Conservation (phyloP, 306 rosid species). For the Castanopsis chinensis region DNA sequence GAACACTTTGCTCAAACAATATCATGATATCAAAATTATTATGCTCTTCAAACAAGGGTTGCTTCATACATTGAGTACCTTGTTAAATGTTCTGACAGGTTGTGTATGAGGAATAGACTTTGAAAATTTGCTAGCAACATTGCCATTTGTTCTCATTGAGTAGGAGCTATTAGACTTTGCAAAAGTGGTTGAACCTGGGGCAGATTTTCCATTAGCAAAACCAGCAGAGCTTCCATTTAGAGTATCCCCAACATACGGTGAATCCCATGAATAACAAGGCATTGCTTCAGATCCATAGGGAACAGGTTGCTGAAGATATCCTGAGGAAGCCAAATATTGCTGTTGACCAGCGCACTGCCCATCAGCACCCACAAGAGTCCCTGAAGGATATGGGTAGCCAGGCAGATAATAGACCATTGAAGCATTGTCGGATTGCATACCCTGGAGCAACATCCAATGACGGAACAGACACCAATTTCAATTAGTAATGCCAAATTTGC, state of each 20-base stretch:
- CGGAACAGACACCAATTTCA: not conserved
- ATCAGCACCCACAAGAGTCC: conserved; percentile 35
- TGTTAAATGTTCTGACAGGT: conserved; percentile 33
- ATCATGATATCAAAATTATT: conserved; percentile 8
- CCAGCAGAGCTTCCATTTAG: conserved; percentile 33
- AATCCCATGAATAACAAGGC: conserved; percentile 40
- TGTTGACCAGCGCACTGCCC: conserved; percentile 40
- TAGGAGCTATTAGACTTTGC: conserved; percentile 35
- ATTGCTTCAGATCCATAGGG: conserved; percentile 47
- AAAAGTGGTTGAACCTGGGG: conserved; percentile 29
- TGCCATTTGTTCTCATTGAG: conserved; percentile 30
- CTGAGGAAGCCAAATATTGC: conserved; percentile 46
- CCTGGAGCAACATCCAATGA: conserved; percentile 26
- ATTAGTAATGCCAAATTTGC: not conserved
- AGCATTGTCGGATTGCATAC: conserved; percentile 34
- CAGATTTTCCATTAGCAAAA: conserved; percentile 27
- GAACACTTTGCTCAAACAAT: conserved; percentile 7
- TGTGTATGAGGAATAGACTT: conserved; percentile 26
- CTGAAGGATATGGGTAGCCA: conserved; percentile 32
- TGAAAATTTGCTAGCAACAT: conserved; percentile 30
- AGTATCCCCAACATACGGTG: conserved; percentile 29
- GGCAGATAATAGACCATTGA: conserved; percentile 33
- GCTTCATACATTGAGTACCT: conserved; percentile 32
- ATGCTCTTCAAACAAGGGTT: conserved; percentile 13
- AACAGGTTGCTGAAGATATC: conserved; percentile 48